phyloP scores from a whole-genome alignment of 2,329 filamentous ascomycete genomes.

The Chaetomiaceae sp. region DNA sequence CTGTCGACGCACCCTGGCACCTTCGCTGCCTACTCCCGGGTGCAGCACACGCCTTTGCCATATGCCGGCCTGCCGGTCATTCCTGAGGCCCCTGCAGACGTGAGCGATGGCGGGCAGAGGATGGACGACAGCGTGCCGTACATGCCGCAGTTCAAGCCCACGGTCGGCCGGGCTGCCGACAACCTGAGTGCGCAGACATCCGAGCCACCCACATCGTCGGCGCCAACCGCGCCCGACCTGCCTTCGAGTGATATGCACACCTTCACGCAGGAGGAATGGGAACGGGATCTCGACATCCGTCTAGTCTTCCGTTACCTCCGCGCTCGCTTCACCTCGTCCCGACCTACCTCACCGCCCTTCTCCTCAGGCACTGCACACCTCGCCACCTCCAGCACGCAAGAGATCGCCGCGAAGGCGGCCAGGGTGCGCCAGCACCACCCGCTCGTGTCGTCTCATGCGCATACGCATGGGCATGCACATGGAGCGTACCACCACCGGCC shows the following conservation, averaged over 20 bases:
- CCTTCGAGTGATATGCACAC: conserved; percentile 19
- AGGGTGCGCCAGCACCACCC: conserved; percentile 87
- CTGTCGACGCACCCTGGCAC: conserved; percentile 78
- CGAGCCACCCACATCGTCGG: conserved; percentile 7
- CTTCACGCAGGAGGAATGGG: conserved; percentile 80
- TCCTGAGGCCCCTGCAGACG: conserved; percentile 45
- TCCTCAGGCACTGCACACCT: conserved; percentile 44
- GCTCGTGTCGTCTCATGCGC: conserved; percentile 60
- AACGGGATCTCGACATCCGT: conserved; percentile 83
- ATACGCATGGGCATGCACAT: conserved; percentile 12
- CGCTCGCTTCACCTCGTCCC: conserved; percentile 63
- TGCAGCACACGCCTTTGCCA: conserved; percentile 61
- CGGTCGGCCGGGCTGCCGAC: conserved; percentile 39
- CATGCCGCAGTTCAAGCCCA: conserved; percentile 47
- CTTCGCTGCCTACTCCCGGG: conserved; percentile 73
- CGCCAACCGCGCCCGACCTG: conserved; percentile 12
- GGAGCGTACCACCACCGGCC: conserved; percentile 29
- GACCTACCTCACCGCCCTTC: conserved; percentile 39
- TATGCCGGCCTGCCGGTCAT: conserved; percentile 74
- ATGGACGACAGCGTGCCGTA: conserved; percentile 31
- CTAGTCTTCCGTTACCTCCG: conserved; percentile 87
- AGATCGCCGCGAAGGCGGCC: conserved; percentile 71
- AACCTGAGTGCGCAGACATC: conserved; percentile 32
- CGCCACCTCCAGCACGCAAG: conserved; percentile 52
- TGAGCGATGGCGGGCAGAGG: conserved; percentile 29